phyloP scores from a whole-genome alignment of 2,329 filamentous ascomycete species.

The Fusarium floridanum region DNA sequence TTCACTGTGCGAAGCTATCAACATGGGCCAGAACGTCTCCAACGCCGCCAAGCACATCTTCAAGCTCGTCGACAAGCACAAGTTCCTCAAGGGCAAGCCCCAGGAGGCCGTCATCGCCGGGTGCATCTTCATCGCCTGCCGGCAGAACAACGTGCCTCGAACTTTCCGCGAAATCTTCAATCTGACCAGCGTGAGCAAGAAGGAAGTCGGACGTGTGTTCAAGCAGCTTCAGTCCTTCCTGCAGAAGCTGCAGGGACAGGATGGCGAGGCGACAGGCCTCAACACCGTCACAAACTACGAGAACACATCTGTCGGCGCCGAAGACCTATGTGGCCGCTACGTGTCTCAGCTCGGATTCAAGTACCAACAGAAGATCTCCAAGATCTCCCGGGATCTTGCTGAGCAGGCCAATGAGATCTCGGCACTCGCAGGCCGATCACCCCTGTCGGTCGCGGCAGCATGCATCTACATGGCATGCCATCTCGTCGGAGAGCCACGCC shows the following conservation, averaged over 20 bases:
- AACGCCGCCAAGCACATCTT: constrained; percentile 95
- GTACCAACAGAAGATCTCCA: constrained; percentile 79
- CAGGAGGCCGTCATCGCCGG: constrained; percentile 94
- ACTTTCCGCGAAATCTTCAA: constrained; percentile 96
- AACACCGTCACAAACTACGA: constrained; percentile 78
- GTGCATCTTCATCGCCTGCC: constrained; percentile 97
- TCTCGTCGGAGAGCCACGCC: constrained; percentile 82
- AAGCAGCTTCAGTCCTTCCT: constrained; percentile 93
- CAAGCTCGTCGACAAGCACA: constrained; percentile 93
- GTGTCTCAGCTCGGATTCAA: constrained; percentile 85
- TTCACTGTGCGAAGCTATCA: constrained; percentile 85
- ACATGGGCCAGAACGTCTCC: constrained; percentile 82
- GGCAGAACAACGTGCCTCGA: constrained; percentile 86
- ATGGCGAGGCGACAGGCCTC: constrained; percentile 60
- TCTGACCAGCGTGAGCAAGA: constrained; percentile 93
- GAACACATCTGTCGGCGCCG: constrained; percentile 82
- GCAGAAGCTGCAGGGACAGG: constrained; percentile 75
- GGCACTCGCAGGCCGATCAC: constrained; percentile 90
- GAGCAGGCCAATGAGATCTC: constrained; percentile 81
- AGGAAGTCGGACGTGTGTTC: constrained; percentile 96
- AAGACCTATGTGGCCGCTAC: constrained; percentile 89
- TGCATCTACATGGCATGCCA: constrained; percentile 97
- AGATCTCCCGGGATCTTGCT: constrained; percentile 83
- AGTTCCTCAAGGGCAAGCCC: constrained; percentile 94
- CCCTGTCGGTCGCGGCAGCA: constrained; percentile 91